Conservation (phyloP, 23 red algal species). For the Pyropia yezoensis region DNA sequence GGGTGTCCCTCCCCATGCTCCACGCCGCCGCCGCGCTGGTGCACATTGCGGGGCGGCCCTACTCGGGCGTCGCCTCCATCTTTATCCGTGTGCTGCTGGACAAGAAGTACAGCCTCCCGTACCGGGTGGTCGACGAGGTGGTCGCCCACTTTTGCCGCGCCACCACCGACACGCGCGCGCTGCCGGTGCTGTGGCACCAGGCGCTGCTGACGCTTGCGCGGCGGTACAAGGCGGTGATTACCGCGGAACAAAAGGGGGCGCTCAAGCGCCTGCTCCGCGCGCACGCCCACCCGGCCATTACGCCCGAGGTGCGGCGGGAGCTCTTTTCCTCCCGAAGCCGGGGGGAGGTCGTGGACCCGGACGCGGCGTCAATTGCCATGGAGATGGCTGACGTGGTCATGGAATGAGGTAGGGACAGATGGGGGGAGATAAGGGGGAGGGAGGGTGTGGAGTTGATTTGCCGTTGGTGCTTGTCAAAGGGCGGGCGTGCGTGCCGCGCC, state of each 20-base stretch:
- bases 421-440: background rate
- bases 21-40: constrained; percentile 90
- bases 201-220: constrained; percentile 72
- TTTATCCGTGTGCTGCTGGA: constrained; percentile 85
- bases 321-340: constrained; percentile 57
- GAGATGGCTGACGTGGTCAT: constrained; percentile 16
- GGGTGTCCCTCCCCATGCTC: constrained; percentile 80
- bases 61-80: constrained; percentile 49
- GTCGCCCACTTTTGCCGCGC: constrained; percentile 63
- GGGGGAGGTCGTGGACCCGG: constrained; percentile 49
- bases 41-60: constrained; percentile 52
- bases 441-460: background rate
- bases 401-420: background rate
- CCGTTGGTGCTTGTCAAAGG: too few species aligned
- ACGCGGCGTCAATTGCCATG: constrained; percentile 59
- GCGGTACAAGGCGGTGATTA: constrained; percentile 65
- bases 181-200: constrained; percentile 84
- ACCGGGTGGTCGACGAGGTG: constrained; percentile 71
- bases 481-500: too few species aligned
- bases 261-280: constrained; percentile 65
- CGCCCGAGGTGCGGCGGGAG: constrained; percentile 86
- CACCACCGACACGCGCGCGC: constrained; percentile 30
- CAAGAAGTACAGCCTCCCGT: constrained; percentile 91
- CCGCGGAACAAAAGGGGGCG: constrained; percentile 59
- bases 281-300: constrained; percentile 66